Conservation (phyloP, 192 early-diverging fungal species). For the Backusella westeae region DNA sequence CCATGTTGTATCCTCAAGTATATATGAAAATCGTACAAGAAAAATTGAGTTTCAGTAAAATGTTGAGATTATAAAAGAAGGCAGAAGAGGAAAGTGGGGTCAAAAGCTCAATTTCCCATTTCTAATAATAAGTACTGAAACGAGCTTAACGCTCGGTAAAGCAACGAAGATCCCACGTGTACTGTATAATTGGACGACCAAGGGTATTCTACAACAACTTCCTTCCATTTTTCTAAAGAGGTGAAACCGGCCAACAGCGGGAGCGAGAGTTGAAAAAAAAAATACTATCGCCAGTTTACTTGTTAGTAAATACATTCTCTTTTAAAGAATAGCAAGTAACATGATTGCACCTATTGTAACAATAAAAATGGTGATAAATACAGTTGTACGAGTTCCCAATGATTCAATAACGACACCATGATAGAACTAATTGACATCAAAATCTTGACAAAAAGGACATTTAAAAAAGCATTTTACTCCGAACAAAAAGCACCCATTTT, state of each 20-base stretch:
- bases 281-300: too few species aligned
- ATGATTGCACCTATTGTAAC: too few species aligned
- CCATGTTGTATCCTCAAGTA: not conserved
- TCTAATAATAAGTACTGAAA: not conserved
- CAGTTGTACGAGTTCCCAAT: not conserved
- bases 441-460: not conserved
- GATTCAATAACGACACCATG: not conserved
- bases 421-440: not conserved
- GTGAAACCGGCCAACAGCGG: not conserved
- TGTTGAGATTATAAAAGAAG: not conserved
- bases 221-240: not conserved
- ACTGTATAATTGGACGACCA: not conserved
- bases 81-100: not conserved
- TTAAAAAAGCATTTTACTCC: not conserved
- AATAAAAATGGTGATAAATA: too few species aligned
- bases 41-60: not conserved
- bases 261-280: not conserved
- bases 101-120: not conserved
- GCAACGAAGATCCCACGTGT: not conserved
- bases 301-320: too few species aligned
- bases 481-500: not conserved
- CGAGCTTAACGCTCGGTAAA: not conserved
- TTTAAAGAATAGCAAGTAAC: too few species aligned
- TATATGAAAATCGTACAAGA: not conserved
- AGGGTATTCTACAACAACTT: not conserved